Conservation (phyloP, 805 yeast genomes). For the Metschnikowia noctiluminum region DNA sequence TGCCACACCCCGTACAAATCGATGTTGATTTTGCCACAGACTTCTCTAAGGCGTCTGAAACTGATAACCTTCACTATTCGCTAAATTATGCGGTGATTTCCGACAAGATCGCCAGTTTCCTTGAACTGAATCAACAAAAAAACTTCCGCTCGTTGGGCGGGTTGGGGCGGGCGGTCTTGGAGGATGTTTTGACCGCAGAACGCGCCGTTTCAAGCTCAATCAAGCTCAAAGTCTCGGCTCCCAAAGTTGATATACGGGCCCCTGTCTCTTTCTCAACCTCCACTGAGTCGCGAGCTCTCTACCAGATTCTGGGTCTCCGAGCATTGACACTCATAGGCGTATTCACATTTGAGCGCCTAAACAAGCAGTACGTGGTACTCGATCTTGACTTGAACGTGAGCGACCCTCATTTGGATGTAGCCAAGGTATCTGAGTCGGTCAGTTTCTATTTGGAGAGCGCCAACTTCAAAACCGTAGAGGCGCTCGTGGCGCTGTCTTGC, state of each 20-base stretch:
- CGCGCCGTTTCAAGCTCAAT: slow-evolving; percentile 48
- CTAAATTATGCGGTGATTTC: slow-evolving; percentile 86
- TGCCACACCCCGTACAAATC: slow-evolving; percentile 62
- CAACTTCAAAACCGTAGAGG: slow-evolving; percentile 89
- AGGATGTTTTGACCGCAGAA: slow-evolving; percentile 39
- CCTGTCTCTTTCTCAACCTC: slow-evolving; percentile 12
- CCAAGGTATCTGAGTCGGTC: slow-evolving; percentile 35
- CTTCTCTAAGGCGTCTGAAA: slow-evolving; percentile 67
- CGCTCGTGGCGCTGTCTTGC: slow-evolving; percentile 72
- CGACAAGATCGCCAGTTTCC: slow-evolving; percentile 53
- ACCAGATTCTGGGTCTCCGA: slow-evolving; percentile 48
- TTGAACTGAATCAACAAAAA: slow-evolving; percentile 39
- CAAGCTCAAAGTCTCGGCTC: slow-evolving; percentile 37
- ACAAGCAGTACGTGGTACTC: slow-evolving; percentile 63
- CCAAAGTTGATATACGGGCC: slow-evolving; percentile 60
- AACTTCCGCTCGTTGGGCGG: slow-evolving; percentile 43
- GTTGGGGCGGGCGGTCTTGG: slow-evolving; percentile 45
- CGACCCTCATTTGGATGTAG: slow-evolving; percentile 16
- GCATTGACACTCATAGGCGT: slow-evolving; percentile 86
- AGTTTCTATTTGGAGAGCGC: slow-evolving; percentile 66
- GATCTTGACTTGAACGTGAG: slow-evolving; percentile 48
- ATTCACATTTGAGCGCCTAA: slow-evolving; percentile 82
- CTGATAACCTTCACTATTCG: slow-evolving; percentile 79
- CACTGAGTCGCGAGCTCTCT: slow-evolving; percentile 18
- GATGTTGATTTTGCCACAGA: slow-evolving; percentile 62